A percentile compares a stretch with the other conserved stretches of the same genome.
phyloP scores from a whole-genome alignment of 306 rosid genomes.

The Amphicarpaea edgeworthii region DNA sequence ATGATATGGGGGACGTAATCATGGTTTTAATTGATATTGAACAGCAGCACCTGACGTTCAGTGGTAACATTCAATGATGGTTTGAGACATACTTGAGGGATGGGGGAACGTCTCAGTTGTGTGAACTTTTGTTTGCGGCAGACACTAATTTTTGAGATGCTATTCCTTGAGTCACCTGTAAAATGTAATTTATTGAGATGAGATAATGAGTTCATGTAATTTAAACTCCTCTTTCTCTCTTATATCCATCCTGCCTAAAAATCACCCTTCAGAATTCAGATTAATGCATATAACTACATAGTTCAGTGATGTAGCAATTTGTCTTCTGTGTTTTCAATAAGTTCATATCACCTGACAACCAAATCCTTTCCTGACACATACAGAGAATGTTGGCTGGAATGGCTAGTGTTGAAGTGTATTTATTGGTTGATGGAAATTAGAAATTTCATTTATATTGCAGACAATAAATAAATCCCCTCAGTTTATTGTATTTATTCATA shows the following conservation, averaged over 20 bases:
- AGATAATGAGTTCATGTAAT: conserved; percentile 39
- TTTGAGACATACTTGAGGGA: conserved; percentile 42
- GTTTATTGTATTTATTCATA: conserved; percentile 1
- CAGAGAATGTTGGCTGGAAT: neutral
- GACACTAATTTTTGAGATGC: conserved; percentile 51
- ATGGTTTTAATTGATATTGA: conserved; percentile 42
- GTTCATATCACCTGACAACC: conserved; percentile 5
- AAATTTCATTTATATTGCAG: neutral
- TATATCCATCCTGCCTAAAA: conserved; percentile 3
- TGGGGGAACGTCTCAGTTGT: conserved; percentile 45
- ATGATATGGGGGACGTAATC: conserved; percentile 7
- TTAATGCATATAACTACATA: conserved; percentile 40
- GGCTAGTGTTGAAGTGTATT: conserved; percentile 23
- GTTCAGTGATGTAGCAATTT: conserved; percentile 21
- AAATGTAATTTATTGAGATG: conserved; percentile 48
- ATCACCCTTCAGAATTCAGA: conserved; percentile 32
- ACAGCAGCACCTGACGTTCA: conserved; percentile 10
- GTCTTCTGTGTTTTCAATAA: conserved; percentile 18
- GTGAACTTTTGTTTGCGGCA: conserved; percentile 47
- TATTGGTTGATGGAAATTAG: conserved; percentile 18
- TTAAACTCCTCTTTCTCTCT: conserved; percentile 32
- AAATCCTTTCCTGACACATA: neutral
- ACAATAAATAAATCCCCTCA: neutral
- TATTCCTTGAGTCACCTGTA: conserved; percentile 49
- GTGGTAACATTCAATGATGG: conserved; percentile 34